Base-by-base conservation (phyloP, 371 early-diverging fungal genomes). In the Rhizopus microsporus region DNA sequence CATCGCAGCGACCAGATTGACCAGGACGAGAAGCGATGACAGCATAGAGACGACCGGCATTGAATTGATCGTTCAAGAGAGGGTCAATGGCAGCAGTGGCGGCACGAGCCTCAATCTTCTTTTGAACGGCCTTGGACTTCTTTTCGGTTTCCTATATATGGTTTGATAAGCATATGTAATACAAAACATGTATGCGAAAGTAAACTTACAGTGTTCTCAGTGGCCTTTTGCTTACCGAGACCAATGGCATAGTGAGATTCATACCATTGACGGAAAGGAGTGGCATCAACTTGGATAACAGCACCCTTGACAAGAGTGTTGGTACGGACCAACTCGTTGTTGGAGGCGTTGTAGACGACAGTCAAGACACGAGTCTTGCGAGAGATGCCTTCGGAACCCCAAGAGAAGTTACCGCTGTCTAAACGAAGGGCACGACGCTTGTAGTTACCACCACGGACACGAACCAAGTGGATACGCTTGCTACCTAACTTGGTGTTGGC, bases 301-400 rank as follows among this genome's bases (percentile, higher is more conserved):
- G 93, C 88, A 66, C 94, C 91, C 91, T 99, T 99, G 57, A 99
- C 99, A 54, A 99, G 88, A 60, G 99, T 99, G 88, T 98, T 98
- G 83, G 99, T 99, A 77, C 99, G 95, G 80, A 99, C 97, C 75
- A 99, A 86, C 85, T 99, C 99, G 91, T 99, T 99, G 94, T 94
- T 96, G 82, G 95, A 92, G 70, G 99, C 92, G 85, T 99, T 99
- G 93, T 99, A 99, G 68, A 93, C 93, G 69, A 99, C 99, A 65
- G 88, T 85, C 73, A 95, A 83, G 74, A 99, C 90, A 85, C 97
- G 93, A 63, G 95, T 86, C 88, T 95, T 97, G 85, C 91, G 91
- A 65, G 97, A 87, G 81, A 86, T 70, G 61, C 91, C 78, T 83
- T 98, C 95, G 42, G 96, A 93, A 65, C 92, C 95, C 95, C 97